Evolutionary conservation across 1,284 basidiomycete genomes (phyloP).

Genomic region (Phaffia rhodozyma): DNA sequence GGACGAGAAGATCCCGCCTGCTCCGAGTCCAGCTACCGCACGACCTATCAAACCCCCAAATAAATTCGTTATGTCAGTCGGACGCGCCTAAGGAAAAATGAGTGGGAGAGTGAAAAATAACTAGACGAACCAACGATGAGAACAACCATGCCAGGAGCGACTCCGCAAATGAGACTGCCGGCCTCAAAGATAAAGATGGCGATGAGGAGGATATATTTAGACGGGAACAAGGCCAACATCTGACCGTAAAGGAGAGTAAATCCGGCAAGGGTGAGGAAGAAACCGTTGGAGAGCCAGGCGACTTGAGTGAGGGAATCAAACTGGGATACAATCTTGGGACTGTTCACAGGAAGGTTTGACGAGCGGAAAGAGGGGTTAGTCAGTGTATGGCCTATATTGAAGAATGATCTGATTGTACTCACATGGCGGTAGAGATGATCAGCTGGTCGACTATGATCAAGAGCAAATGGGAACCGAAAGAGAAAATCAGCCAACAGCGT

Average conservation of each 20-base stretch:
- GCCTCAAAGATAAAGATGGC: slow-evolving; percentile 41
- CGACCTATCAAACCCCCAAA: slow-evolving; percentile 23
- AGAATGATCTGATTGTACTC: too few relatives aligned
- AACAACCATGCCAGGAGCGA: slow-evolving; percentile 38
- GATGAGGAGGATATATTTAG: slow-evolving; percentile 36
- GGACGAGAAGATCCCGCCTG: slow-evolving; percentile 40
- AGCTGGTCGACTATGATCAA: not conserved
- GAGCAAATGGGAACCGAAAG: slow-evolving; percentile 12
- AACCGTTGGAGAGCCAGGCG: slow-evolving; percentile 32
- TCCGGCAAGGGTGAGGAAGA: slow-evolving; percentile 32
- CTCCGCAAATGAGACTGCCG: slow-evolving; percentile 43
- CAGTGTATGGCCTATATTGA: not conserved
- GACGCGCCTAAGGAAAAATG: not conserved
- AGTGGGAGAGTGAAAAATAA: not conserved
- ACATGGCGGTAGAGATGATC: not conserved
- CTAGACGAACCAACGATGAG: slow-evolving; percentile 37
- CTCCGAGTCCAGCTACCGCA: slow-evolving; percentile 41
- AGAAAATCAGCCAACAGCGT: not conserved
- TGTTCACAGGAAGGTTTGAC: slow-evolving; percentile 38
- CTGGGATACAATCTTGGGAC: slow-evolving; percentile 33
- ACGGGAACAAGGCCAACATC: slow-evolving; percentile 33
- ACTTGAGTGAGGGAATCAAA: slow-evolving; percentile 38
- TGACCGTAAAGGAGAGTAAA: slow-evolving; percentile 37
- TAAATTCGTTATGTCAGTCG: too few relatives aligned
- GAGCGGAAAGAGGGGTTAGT: slow-evolving; percentile 20